Conservation (phyloP, 2,329 filamentous ascomycete genomes). For the Pseudocercospora macadamiae region DNA sequence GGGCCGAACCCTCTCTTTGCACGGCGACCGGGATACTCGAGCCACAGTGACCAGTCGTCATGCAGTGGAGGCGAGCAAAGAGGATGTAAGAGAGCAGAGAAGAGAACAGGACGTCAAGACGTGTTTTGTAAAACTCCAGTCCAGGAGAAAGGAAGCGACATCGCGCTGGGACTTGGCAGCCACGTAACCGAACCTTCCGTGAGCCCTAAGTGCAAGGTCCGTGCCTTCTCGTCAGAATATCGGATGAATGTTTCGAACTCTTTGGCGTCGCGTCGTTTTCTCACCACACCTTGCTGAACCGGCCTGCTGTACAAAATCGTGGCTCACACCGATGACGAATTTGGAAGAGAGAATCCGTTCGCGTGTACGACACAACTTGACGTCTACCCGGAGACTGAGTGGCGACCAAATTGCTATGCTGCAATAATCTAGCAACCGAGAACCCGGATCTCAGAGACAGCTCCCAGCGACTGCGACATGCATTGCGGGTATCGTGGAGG, state of each 20-base stretch:
- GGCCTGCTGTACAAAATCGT: not conserved
- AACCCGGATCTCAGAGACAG: not conserved
- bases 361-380: too few species aligned
- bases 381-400: too few species aligned
- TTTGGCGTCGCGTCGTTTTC: not conserved
- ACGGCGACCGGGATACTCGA: too few species aligned
- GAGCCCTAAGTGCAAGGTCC: not conserved
- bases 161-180: not conserved
- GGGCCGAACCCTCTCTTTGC: too few species aligned
- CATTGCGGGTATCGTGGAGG: not conserved
- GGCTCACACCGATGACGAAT: not conserved
- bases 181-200: not conserved
- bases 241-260: conserved; percentile 4
- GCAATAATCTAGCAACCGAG: too few species aligned
- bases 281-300: not conserved
- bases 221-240: not conserved
- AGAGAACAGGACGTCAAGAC: too few species aligned
- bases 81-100: too few species aligned
- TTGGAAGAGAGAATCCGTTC: too few species aligned
- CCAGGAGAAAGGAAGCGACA: not conserved
- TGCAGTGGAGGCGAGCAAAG: too few species aligned
- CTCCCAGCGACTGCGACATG: too few species aligned
- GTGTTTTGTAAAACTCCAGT: not conserved
- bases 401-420: too few species aligned
- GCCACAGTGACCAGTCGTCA: too few species aligned